Base-by-base conservation (phyloP, 23 red algal species). In the Agarophyton chilense region DNA sequence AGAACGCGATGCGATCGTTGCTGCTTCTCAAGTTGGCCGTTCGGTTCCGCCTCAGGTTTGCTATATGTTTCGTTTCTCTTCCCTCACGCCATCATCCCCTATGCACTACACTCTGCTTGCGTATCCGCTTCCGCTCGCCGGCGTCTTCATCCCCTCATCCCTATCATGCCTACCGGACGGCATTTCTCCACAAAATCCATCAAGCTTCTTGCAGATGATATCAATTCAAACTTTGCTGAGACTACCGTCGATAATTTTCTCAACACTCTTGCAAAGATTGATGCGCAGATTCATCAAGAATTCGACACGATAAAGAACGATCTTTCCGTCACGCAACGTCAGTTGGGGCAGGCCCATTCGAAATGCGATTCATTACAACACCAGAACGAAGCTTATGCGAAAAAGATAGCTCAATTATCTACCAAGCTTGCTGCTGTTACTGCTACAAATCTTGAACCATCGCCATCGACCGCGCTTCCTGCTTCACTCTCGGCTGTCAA, bases 121-220 rank as follows among this genome's bases (percentile, higher is more conserved):
- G 9, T 10, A 3, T 17, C 31, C 28, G 33, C 10, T 65, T 4
- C 60, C 17, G 5, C 31, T 13, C 31, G 1, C 16, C 60, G 12
- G 26, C 31, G 60, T 36, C 16, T 5, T 11, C 6, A 36, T 14
- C 31, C 31, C 25, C 60, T 5, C 19, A 1, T 24, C 38, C 5
- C 29, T 21, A 74, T 32, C 77, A 80, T 58, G 50, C 12, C 77
- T 56, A 8, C 47, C 21, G 35, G 18, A 4, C 36, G 70, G 18
- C 85, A 67, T 18, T 89, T 89, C 35, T 77, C 67, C 58, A 89
- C 85, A 22, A 71, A 66, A 21, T 89, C 85, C 71, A 77, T 89
- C 46, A 56, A 65, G 0, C 70, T 89, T 47, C 61, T 89, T 34
- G 85, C 85, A 1, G 73, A 89, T 38, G 67, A 89, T n/a, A 67